Evolutionary conservation across 306 rosid genomes (phyloP).

Genomic region (Prunus armeniaca): DNA sequence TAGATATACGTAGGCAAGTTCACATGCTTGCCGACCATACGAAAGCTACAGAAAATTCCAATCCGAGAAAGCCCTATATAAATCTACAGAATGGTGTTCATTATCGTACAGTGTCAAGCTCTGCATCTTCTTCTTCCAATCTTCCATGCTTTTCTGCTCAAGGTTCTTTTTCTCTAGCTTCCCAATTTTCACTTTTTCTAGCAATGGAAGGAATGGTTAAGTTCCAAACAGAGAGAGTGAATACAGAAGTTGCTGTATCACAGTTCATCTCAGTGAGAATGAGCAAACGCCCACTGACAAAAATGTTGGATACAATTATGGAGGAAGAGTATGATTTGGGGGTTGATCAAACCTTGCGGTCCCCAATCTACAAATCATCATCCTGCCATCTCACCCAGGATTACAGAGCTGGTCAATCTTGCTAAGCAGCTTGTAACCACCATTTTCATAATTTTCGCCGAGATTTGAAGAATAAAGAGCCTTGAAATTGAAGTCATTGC

Average conservation of each 20-base stretch:
- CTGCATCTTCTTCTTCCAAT: neutral
- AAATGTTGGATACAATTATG: constrained; percentile 40
- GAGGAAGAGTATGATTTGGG: constrained; percentile 42
- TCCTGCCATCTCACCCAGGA: neutral
- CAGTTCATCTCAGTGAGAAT: constrained; percentile 25
- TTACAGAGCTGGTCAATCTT: neutral
- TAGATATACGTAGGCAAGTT: neutral
- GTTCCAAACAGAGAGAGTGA: constrained; percentile 9
- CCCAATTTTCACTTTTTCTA: neutral
- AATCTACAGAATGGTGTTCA: neutral
- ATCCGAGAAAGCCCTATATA: neutral
- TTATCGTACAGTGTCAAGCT: neutral
- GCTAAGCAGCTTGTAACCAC: neutral
- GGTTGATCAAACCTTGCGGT: neutral
- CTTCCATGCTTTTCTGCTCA: neutral
- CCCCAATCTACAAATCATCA: neutral
- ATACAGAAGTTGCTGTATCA: constrained; percentile 55
- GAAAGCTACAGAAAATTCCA: neutral
- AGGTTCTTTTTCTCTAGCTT: neutral
- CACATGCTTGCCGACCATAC: neutral
- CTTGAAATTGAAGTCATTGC: neutral
- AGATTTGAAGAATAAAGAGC: neutral
- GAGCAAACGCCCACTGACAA: constrained; percentile 25
- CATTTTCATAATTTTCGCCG: neutral
- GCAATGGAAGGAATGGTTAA: neutral